Base-by-base conservation (phyloP, 495 filamentous ascomycete genomes). In the Hyaloscypha variabilis region DNA sequence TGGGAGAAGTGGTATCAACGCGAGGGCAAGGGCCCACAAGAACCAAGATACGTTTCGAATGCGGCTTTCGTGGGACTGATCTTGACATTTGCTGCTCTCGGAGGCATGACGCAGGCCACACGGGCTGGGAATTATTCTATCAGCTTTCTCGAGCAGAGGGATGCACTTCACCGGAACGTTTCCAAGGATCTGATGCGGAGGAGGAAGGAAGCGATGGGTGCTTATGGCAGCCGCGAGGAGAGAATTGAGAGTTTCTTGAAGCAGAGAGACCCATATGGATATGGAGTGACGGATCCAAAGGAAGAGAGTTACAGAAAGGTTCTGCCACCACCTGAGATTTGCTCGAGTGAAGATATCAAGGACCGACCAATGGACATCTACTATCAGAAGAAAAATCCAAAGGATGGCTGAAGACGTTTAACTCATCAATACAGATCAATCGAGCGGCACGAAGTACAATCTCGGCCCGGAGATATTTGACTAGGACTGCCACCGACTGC, bases 1-100 rank as follows among this genome's bases (percentile, higher is more conserved):
- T 99, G 96, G 95, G 94, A 99, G 77, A 83, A 82, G 49, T 99
- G 91, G 90, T 85, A 92, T 69, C 75, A 73, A 49, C 72, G 74
- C 56, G 67, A 73, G 29, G 62, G 72, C 42, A 77, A 83, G 50
- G 65, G 65, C 0, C 54, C 62, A 1, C 85, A 88, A 54, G 75
- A 85, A 55, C 83, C 89, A n/a, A 73, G 89, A 42, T 90, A 84
- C 70, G 79, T 90, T 64, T 90, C 89, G 36, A 95, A 97, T 68
- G 79, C 83, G 21, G 83, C 83, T n/a, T 97, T 99, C 71, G 76
- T 88, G 19, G 75, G 78, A 8, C 75, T 97, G 25, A 74, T 97
- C 8, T 78, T 88, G 49, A 68, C 91, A 13, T 79, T 94, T 6
- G 82, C 87, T 23, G 71, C 87, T 6, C 69, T 94, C 14, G 93